A percentile compares a stretch with the other conserved stretches of the same genome.
phyloP scores from a whole-genome alignment of 768 basidiomycete species.

The Daedalea quercina region DNA sequence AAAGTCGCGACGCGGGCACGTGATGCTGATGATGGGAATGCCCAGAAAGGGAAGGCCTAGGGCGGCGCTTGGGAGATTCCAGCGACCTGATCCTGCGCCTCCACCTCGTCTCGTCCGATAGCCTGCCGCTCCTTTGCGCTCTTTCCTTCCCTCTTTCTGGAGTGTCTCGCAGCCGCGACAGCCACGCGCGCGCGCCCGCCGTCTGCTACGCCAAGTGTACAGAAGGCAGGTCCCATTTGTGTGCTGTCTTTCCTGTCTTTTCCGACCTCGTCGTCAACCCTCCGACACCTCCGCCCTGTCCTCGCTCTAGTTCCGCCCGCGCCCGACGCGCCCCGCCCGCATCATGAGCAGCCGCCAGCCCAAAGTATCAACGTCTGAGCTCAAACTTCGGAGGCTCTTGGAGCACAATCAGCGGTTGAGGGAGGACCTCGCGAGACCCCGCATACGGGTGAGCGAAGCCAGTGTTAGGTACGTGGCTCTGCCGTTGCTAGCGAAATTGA shows the following conservation, averaged over 20 bases:
- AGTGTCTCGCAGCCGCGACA: not conserved
- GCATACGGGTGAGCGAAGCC: slow-evolving; percentile 71
- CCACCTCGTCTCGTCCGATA: not conserved
- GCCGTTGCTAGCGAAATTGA: not conserved
- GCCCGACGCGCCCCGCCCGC: not conserved
- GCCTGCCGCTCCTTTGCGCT: slow-evolving; percentile 1
- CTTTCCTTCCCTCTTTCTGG: slow-evolving; percentile 1
- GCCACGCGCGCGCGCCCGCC: not conserved
- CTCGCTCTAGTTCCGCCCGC: not conserved
- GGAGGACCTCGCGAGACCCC: slow-evolving; percentile 67
- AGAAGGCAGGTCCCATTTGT: not conserved
- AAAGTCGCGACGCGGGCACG: slow-evolving; percentile 1
- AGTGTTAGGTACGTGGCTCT: slow-evolving; percentile 44
- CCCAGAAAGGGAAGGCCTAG: not conserved
- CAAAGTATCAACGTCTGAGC: slow-evolving; percentile 75
- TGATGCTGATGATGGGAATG: not conserved
- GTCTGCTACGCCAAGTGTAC: not conserved
- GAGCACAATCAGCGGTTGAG: slow-evolving; percentile 70
- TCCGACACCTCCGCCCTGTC: no score
- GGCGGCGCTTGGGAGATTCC: not conserved
- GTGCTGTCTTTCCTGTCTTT: slow-evolving; percentile 1
- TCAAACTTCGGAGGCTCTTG: slow-evolving; percentile 70
- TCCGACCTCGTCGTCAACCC: no score
- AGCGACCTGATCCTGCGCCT: not conserved
- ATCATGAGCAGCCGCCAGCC: slow-evolving; percentile 23